phyloP scores from a whole-genome alignment of 495 filamentous ascomycete species.

The Amphirosellinia nigrospora region DNA sequence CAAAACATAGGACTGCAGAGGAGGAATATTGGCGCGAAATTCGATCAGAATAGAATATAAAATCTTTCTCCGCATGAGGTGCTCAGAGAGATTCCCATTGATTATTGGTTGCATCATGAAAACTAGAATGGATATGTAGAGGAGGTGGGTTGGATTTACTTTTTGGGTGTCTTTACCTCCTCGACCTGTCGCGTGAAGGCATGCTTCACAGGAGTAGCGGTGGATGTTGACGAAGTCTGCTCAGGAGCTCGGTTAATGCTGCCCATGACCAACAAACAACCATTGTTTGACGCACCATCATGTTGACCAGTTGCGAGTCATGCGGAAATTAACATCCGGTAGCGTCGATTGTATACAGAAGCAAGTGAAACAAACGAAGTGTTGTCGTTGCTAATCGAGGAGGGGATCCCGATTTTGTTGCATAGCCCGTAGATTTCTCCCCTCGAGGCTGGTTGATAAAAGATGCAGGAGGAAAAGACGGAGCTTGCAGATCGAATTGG shows the following conservation, averaged over 20 bases:
- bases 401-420: background rate
- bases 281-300: slow-evolving; percentile 35
- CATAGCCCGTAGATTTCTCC: slow-evolving; percentile 16
- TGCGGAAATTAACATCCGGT: slow-evolving; percentile 32
- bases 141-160: slow-evolving; percentile 65
- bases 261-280: background rate
- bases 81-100: slow-evolving; percentile 99
- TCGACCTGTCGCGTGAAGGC: slow-evolving; percentile 81
- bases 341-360: background rate
- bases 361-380: background rate
- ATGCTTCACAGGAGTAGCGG: slow-evolving; percentile 70
- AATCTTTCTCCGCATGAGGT: slow-evolving; percentile 82
- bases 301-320: slow-evolving; percentile 30
- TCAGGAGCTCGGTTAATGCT: slow-evolving; percentile 25
- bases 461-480: slow-evolving; percentile 21
- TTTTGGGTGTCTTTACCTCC: slow-evolving; percentile 86
- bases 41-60: slow-evolving; percentile 63
- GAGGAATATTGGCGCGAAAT: slow-evolving; percentile 11
- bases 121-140: slow-evolving; percentile 24
- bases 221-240: slow-evolving; percentile 71
- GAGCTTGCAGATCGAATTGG: slow-evolving; percentile 20
- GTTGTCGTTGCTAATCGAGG: background rate
- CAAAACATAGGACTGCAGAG: slow-evolving; percentile 4
- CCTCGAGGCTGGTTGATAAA: slow-evolving; percentile 26
- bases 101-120: slow-evolving; percentile 82